Base-by-base conservation (phyloP, 805 yeast genomes). In the Saturnispora ahearnii region DNA sequence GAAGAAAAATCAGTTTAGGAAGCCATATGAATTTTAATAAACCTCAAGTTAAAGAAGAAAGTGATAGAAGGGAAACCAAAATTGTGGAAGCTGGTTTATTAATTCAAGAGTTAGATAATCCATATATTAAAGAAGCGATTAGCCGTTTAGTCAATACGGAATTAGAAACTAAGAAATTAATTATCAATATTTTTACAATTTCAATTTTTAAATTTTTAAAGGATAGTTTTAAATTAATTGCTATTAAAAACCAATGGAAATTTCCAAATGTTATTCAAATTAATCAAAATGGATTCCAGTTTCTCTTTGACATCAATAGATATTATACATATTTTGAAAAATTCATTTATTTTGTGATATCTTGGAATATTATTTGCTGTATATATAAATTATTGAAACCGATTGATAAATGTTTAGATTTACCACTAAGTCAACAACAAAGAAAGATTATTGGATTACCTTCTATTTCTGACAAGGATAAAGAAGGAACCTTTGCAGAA, bases 351-450 rank as follows among this genome's bases (percentile, higher is more conserved):
- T 52, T 46, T 2, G 37, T 67, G 3, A 56, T 71, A 12, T 41
- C 59, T 2, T 50, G 63, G 41, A 64, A 67, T 47, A 61, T 72
- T 10, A 30, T 59, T 10, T 36, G 61, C 2, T 60, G 71, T 22
- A 29, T 62, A 3, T 52, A 66, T 37, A 61, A 58, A 41, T 54
- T 74, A 13, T 24, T 67, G 7, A 69, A 66, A 53, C 72, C 75
- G 1, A 71, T 67, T 51, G 81, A 77, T 55, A 73, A 72, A 55
- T 77, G 81, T 54, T 55, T 65, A 33, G 82, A 77, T 57, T 63
- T 77, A 51, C 79, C 80, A 3, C 66, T 77, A 52, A 72, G 66
- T 9, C 67, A 64, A 44, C 65, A 63, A 24, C 82, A 77, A 59
- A 61, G 81, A 44, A 60, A 62, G 37, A 59, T 77, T 13, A 62